Evolutionary conservation across 345 rosid species (phyloP), one percentile per base, ranked within the genome.

Genomic region (Populus tremula): DNA sequence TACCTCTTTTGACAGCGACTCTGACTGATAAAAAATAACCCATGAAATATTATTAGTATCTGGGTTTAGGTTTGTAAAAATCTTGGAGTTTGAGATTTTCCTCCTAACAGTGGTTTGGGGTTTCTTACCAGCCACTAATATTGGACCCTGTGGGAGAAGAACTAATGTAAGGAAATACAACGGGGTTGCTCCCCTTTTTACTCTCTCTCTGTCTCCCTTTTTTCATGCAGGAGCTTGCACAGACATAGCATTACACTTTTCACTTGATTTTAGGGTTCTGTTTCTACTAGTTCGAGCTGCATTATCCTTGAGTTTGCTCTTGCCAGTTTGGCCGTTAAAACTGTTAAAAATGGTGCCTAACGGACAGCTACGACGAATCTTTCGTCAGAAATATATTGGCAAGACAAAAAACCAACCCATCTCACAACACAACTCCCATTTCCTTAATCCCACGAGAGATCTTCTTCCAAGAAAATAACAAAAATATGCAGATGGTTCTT

Each of bases 41-140:
- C 85, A 76, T 38, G 27, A 39, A 39, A 35, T 11, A n/a, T 21
- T 29, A 67, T 5, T 47, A 63, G 71, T 78, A 47, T 80, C 29
- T 67, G 82, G 81, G 77, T 82, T 72, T 61, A 69, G 85, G 67
- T 29, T 74, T 84, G 86, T 86, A 84, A 76, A 82, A 76, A 79
- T 77, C 77, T 72, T 38, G 36, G 16, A 31, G 25, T 6, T 54
- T 33, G 29, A 35, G 68, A 35, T 5, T 49, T 72, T 80, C 29
- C 76, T 78, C 64, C 74, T 77, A 66, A 68, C 76, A 8, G 82
- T 27, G 85, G 84, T 84, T 77, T 80, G 76, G 29, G 54, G 63
- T 45, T 67, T 50, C 18, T 74, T 53, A 72, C 67, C 74, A 73
- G 43, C 74, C 64, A 59, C 77, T 66, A 76, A 33, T 36, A 35